Base-by-base conservation (phyloP, 345 rosid species). In the Aegle marmelos region DNA sequence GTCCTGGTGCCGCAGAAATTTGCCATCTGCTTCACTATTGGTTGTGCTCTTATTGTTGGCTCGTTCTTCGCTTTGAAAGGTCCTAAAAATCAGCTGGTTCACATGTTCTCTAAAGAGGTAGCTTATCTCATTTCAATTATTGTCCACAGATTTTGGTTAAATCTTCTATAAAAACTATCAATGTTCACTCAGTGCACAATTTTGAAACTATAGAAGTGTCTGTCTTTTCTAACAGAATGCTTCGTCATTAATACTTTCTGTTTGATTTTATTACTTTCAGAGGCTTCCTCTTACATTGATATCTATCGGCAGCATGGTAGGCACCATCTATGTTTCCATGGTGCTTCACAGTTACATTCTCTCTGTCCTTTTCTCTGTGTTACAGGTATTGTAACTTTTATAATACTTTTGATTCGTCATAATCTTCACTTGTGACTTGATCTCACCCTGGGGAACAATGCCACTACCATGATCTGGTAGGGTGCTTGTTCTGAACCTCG, bases 1-100 rank as follows among this genome's bases (percentile, higher is more conserved):
- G 92, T 91, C 41, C n/a, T 91, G 79, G 80, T 90, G 83, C 93
- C 95, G 25, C 91, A 91, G 88, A 91, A 90, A 65, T 91, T 91
- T 65, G 91, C 93, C 8, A 87, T 88, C 57, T 88, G 95, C 84
- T 90, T 91, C 73, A 87, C 93, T 3, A 72, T 91, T 7, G 93
- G 95, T 22, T 90, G 91, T 76, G 71, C 76, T 25, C 86, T 88
- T 22, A 91, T 85, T 50, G 80, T 90, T 62, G 91, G 86, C 10
- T 88, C 93, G 5, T 91, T 90, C 72, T 88, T 91, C n/a, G 90
- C 92, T 37, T 86, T 91, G 72, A 87, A 85, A 83, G 95, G 92
- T 77, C 90, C 93, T 17, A 84, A 68, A 84, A 81, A 84, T 84
- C 92, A 88, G 83, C 84, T 90, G 34, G 84, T 78, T 4, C 93